phyloP scores from a whole-genome alignment of 2,329 filamentous ascomycete genomes.

The Remersonia thermophila region DNA sequence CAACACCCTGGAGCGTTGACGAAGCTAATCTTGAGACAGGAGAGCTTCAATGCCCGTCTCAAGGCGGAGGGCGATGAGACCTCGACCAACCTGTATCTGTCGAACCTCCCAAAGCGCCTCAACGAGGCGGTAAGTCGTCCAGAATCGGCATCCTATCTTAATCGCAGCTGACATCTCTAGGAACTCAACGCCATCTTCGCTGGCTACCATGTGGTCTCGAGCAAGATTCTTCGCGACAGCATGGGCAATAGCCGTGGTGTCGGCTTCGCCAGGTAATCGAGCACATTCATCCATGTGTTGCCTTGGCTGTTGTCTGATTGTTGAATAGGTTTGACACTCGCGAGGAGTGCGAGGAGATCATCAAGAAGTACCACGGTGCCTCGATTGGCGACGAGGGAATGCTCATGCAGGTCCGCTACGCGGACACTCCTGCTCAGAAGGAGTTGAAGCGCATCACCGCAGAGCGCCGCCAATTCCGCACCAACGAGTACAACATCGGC shows the following conservation, averaged over 20 bases:
- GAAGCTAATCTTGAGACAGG: constrained; percentile 35
- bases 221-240: constrained; percentile 85
- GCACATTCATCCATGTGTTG: no score
- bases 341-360: constrained; percentile 80
- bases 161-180: constrained; percentile 27
- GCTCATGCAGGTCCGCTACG: constrained; percentile 87
- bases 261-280: constrained; percentile 85
- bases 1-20: no score
- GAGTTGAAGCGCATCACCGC: constrained; percentile 92
- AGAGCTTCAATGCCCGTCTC: constrained; percentile 95
- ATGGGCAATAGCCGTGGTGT: constrained; percentile 92
- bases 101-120: constrained; percentile 84
- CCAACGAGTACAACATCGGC: constrained; percentile 81
- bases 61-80: constrained; percentile 84
- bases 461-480: constrained; percentile 87
- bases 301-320: constrained; percentile 16
- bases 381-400: constrained; percentile 65
- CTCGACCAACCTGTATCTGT: constrained; percentile 96
- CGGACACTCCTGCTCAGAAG: constrained; percentile 94
- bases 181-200: constrained; percentile 68
- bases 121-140: constrained; percentile 64
- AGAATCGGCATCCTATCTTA: background rate
- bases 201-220: constrained; percentile 75
- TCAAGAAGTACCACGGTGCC: constrained; percentile 73
- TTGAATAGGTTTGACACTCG: constrained; percentile 70